phyloP scores from a whole-genome alignment of 2,329 filamentous ascomycete genomes.

The Aspergillus pseudotamarii region DNA sequence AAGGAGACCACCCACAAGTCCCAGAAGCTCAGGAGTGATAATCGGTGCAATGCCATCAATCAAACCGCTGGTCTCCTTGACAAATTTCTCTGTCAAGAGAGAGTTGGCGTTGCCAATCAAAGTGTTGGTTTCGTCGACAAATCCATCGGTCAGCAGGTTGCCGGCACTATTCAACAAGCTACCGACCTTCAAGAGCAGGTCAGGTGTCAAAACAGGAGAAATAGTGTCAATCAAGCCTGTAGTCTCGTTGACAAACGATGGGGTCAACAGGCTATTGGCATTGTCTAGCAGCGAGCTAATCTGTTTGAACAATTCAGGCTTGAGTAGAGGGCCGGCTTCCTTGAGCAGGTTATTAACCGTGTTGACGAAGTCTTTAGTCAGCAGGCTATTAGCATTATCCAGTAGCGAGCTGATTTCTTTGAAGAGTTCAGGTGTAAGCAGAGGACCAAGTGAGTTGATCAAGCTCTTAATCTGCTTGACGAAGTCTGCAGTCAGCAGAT shows the following conservation, averaged over 20 bases:
- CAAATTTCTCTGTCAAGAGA: conserved; percentile 33
- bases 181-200: conserved; percentile 23
- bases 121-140: conserved; percentile 14
- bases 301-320: conserved; percentile 25
- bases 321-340: conserved; percentile 25
- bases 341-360: conserved; percentile 28
- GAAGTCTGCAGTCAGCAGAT: conserved; percentile 34
- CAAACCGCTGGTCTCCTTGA: conserved; percentile 20
- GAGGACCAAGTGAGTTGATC: conserved; percentile 26
- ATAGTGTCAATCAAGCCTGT: conserved; percentile 21
- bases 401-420: conserved; percentile 28
- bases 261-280: conserved; percentile 27
- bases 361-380: conserved; percentile 33
- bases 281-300: conserved; percentile 24
- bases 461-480: conserved; percentile 30
- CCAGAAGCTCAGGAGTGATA: conserved; percentile 14
- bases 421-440: conserved; percentile 27
- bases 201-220: conserved; percentile 22
- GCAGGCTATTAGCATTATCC: conserved; percentile 30
- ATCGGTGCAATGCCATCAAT: conserved; percentile 16
- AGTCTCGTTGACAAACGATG: conserved; percentile 26
- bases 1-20: conserved; percentile 16
- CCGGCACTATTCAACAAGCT: conserved; percentile 27
- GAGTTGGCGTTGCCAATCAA: conserved; percentile 21
- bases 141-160: conserved; percentile 27